Evolutionary conservation across 176 grass and related monocot genomes (phyloP).

Genomic region (Oryza coarctata): DNA sequence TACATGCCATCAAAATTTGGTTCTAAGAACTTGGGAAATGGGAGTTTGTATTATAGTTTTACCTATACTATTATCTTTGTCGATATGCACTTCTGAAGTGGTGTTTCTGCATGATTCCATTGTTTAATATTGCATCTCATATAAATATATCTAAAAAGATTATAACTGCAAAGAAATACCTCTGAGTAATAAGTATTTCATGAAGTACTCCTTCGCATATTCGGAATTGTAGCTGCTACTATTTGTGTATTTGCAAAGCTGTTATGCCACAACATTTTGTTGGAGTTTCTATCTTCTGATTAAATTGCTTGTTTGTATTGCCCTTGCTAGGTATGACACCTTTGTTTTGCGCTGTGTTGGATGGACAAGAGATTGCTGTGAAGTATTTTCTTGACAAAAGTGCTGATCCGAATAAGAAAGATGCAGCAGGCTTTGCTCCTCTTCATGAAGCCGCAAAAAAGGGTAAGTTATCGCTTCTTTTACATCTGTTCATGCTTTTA

Average conservation of each 20-base stretch:
- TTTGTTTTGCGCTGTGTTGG: constrained; percentile 8
- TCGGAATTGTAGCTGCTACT: not conserved
- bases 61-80: not conserved
- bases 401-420: constrained; percentile 35
- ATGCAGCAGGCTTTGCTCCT: constrained; percentile 9
- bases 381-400: constrained; percentile 48
- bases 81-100: not conserved
- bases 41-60: not conserved
- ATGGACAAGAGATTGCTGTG: constrained; percentile 10
- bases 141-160: not conserved
- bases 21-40: not conserved
- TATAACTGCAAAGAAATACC: no score
- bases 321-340: constrained; percentile 37
- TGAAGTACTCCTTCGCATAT: not conserved
- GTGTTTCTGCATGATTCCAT: not conserved
- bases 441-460: constrained; percentile 34
- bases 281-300: not conserved
- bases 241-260: not conserved
- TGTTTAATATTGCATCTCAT: not conserved
- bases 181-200: not conserved
- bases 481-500: not conserved
- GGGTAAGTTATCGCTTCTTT: constrained; percentile 25
- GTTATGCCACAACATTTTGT: not conserved
- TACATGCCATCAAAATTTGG: not conserved
- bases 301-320: not conserved